Evolutionary conservation across 2,329 filamentous ascomycete genomes (phyloP).

Genomic region (Neofusicoccum parvum): DNA sequence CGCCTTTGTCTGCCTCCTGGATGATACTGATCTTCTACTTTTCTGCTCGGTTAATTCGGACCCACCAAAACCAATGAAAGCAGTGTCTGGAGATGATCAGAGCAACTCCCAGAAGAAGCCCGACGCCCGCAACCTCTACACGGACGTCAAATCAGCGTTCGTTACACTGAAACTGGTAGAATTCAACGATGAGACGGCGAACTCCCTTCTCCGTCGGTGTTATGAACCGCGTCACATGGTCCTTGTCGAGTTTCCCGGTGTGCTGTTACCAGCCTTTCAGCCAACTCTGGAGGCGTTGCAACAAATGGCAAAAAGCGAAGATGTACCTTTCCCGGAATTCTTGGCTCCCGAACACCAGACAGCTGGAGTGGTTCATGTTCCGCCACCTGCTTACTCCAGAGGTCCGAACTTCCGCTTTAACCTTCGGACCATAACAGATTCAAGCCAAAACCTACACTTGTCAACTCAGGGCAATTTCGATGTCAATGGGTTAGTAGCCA

Average conservation of each 20-base stretch:
- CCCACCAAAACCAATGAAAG: slow-evolving; percentile 4
- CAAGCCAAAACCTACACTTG: slow-evolving; percentile 20
- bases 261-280: slow-evolving; percentile 35
- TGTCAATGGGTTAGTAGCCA: slow-evolving; percentile 23
- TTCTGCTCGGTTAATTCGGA: slow-evolving; percentile 31
- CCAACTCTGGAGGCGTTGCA: slow-evolving; percentile 30
- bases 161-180: slow-evolving; percentile 27
- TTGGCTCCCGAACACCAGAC: slow-evolving; percentile 27
- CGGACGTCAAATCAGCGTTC: slow-evolving; percentile 18
- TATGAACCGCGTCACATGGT: slow-evolving; percentile 24
- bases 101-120: not conserved
- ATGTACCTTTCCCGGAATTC: slow-evolving; percentile 36
- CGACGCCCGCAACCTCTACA: slow-evolving; percentile 21
- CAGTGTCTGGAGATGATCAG: not conserved
- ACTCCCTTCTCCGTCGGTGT: slow-evolving; percentile 24
- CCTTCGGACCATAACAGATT: slow-evolving; percentile 23
- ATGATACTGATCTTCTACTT: slow-evolving; percentile 29
- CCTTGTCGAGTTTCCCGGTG: slow-evolving; percentile 32
- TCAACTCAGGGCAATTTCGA: slow-evolving; percentile 8
- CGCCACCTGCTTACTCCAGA: slow-evolving; percentile 32
- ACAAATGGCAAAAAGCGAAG: slow-evolving; percentile 27
- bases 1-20: slow-evolving; percentile 30
- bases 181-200: slow-evolving; percentile 21
- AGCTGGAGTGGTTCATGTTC: slow-evolving; percentile 22
- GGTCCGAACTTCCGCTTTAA: slow-evolving; percentile 28